phyloP scores from a whole-genome alignment of 495 filamentous ascomycete genomes.

The Lepidopterella palustris region DNA sequence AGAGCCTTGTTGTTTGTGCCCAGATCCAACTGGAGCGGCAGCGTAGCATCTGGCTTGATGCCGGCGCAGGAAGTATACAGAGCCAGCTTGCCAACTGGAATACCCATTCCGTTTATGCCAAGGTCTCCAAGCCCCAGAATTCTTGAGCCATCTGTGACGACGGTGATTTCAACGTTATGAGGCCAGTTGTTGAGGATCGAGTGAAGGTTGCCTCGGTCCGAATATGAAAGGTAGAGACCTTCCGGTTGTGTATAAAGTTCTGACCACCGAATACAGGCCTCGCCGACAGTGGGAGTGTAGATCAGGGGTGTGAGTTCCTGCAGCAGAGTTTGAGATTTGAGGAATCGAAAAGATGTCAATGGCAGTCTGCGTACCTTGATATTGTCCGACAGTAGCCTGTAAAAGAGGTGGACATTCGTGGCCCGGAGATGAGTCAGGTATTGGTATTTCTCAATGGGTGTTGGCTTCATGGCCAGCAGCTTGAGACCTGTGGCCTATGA shows the following conservation, averaged over 20 bases:
- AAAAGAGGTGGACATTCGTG: constrained; percentile 90
- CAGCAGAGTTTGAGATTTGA: neutral
- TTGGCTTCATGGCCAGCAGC: constrained; percentile 69
- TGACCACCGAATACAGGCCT: constrained; percentile 92
- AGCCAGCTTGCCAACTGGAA: constrained; percentile 87
- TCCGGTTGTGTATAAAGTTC: constrained; percentile 94
- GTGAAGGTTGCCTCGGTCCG: constrained; percentile 75
- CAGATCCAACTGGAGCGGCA: constrained; percentile 86
- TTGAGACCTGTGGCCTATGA: constrained; percentile 49
- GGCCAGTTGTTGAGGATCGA: constrained; percentile 88
- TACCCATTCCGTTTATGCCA: constrained; percentile 95
- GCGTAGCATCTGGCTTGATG: constrained; percentile 84
- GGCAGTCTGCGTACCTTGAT: constrained; percentile 50
- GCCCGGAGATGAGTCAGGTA: constrained; percentile 85
- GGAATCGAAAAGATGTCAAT: neutral
- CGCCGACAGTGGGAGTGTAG: constrained; percentile 95
- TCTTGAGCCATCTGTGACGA: constrained; percentile 93
- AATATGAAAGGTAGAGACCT: constrained; percentile 86
- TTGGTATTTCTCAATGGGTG: constrained; percentile 85
- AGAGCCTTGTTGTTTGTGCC: constrained; percentile 87
- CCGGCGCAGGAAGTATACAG: constrained; percentile 95
- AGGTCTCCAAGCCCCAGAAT: constrained; percentile 95
- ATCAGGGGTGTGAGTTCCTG: constrained; percentile 87
- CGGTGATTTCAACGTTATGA: constrained; percentile 87
- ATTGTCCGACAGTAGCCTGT: constrained; percentile 84